Percentiles rank a stretch among this genome's conserved stretches.
Conservation (phyloP, 2,329 filamentous ascomycete genomes). For the Aspergillus clavatus region DNA sequence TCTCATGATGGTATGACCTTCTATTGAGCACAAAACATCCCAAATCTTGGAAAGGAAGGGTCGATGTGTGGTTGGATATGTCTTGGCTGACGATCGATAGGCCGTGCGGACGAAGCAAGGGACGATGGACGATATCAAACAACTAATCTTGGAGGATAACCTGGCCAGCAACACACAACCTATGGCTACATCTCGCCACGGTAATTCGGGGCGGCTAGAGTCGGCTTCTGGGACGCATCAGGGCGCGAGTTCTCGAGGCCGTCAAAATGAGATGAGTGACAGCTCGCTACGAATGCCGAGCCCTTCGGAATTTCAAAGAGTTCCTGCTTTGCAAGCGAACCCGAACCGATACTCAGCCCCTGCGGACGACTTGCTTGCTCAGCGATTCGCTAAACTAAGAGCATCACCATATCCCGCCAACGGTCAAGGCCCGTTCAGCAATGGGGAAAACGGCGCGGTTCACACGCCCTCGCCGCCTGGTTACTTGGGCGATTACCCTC, state of each 20-base stretch:
- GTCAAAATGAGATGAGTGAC: slow-evolving; percentile 19
- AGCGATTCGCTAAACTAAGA: slow-evolving; percentile 40
- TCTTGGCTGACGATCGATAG: slow-evolving; percentile 18
- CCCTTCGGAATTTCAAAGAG: slow-evolving; percentile 35
- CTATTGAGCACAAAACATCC: neutral
- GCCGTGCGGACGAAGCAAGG: slow-evolving; percentile 39
- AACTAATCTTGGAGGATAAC: slow-evolving; percentile 38
- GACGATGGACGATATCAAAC: slow-evolving; percentile 40
- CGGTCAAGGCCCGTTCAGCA: slow-evolving; percentile 6
- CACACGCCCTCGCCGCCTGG: slow-evolving; percentile 12
- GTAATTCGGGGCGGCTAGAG: slow-evolving; percentile 9
- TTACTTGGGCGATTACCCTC: slow-evolving; percentile 17
- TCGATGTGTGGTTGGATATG: neutral
- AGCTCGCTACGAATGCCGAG: slow-evolving; percentile 37
- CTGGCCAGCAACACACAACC: slow-evolving; percentile 27
- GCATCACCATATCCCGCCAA: slow-evolving; percentile 19
- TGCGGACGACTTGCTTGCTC: slow-evolving; percentile 34
- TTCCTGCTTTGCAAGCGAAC: slow-evolving; percentile 18
- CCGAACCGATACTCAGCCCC: slow-evolving; percentile 24
- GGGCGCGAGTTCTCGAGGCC: slow-evolving; percentile 15
- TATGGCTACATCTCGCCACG: slow-evolving; percentile 10
- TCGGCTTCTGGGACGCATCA: slow-evolving; percentile 9
- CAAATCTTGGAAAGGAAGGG: no score
- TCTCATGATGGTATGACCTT: slow-evolving; percentile 42
- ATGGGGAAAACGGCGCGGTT: slow-evolving; percentile 10